Evolutionary conservation across 805 yeast species (phyloP).

Genomic region (Yarrowia osloensis): DNA sequence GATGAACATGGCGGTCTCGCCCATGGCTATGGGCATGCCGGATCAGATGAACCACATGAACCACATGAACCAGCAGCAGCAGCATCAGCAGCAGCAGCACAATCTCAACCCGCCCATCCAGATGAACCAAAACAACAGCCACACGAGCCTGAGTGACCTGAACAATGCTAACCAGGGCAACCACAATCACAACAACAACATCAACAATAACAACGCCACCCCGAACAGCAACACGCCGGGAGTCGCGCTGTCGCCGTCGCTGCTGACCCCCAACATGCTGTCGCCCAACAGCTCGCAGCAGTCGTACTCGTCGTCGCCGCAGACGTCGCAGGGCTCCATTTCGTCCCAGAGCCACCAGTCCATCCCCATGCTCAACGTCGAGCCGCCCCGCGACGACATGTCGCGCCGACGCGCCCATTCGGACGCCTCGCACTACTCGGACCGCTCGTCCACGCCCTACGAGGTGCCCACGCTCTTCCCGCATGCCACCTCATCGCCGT

Average conservation of each 20-base stretch:
- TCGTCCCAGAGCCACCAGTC: slow-evolving; percentile 15
- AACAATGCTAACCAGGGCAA: not conserved
- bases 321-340: slow-evolving; percentile 18
- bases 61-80: not conserved
- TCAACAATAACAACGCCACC: not conserved
- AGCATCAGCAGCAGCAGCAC: not conserved
- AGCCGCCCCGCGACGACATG: slow-evolving; percentile 15
- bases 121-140: not conserved
- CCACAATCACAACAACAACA: not conserved
- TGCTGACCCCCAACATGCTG: slow-evolving; percentile 22
- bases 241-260: slow-evolving; percentile 1
- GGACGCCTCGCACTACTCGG: slow-evolving; percentile 16
- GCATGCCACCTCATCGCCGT: slow-evolving; percentile 2
- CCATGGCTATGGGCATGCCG: slow-evolving; percentile 22
- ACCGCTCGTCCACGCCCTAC: slow-evolving; percentile 3
- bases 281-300: slow-evolving; percentile 16
- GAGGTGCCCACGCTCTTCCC: slow-evolving; percentile 25
- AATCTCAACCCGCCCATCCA: not conserved
- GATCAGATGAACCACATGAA: not conserved
- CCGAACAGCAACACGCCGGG: not conserved
- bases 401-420: slow-evolving; percentile 17
- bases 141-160: not conserved
- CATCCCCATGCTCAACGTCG: slow-evolving; percentile 22
- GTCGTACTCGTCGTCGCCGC: slow-evolving; percentile 8
- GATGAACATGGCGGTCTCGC: slow-evolving; percentile 8